These are phyloP conservation scores for Leccinum rimulosum DNA, from an alignment of 768 basidiomycete genomes.

Conservation along the genomic window DNA sequence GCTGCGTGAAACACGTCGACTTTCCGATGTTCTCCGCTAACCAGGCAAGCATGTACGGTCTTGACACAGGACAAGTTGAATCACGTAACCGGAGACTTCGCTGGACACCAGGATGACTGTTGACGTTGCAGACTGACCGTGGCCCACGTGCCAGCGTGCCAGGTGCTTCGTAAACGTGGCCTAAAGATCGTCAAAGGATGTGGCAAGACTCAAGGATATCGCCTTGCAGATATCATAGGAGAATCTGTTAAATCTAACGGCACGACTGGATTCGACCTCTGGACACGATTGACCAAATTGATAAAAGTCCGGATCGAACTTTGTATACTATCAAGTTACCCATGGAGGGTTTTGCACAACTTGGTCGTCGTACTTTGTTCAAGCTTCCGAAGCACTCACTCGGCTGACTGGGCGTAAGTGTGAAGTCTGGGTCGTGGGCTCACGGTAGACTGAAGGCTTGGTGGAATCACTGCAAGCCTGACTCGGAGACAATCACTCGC, in stretches of 20 bases:
- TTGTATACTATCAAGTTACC: not conserved
- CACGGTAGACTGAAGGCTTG: too few species aligned
- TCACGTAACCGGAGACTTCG: not conserved
- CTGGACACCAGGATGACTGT: not conserved
- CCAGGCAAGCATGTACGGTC: not conserved
- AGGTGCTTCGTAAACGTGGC: slow-evolving; percentile 1
- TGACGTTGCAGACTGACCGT: slow-evolving; percentile 2
- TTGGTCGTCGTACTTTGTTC: not conserved
- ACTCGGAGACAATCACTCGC: too few species aligned
- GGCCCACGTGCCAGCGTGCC: not conserved
- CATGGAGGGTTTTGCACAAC: not conserved
- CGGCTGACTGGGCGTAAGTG: too few species aligned
- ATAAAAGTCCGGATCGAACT: not conserved
- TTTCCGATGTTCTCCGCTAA: not conserved
- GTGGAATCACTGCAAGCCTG: not conserved
- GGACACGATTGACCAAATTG: not conserved
- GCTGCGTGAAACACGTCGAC: not conserved
- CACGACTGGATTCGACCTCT: not conserved
- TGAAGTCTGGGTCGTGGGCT: too few species aligned
- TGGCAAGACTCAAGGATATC: slow-evolving; percentile 2
- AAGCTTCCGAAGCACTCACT: too few species aligned
- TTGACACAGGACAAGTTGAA: not conserved
- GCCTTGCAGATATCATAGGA: too few species aligned
- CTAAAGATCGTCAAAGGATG: not conserved
- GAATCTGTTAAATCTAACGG: not conserved